Evolutionary conservation across 1,139 yeast species (phyloP).

Genomic region (Protomyces gravidus): DNA sequence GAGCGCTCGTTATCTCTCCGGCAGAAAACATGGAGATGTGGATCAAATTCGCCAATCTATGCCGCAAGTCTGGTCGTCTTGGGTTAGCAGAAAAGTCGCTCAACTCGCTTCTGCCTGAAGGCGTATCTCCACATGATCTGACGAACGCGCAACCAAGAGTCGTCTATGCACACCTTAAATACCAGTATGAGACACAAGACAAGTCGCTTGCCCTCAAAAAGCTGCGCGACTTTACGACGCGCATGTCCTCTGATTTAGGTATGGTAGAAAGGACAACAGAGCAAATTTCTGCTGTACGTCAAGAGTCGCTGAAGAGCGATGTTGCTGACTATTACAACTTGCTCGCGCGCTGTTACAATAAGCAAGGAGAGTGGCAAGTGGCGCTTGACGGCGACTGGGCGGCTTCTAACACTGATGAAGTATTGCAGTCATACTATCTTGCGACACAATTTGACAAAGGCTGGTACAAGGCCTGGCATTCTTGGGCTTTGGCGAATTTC

Average conservation of each 20-base stretch:
- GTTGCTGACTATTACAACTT: conserved; percentile 77
- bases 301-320: conserved; percentile 26
- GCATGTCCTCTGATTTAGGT: conserved; percentile 84
- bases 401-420: conserved; percentile 56
- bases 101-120: conserved; percentile 56
- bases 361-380: conserved; percentile 98
- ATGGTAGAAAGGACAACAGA: conserved; percentile 48
- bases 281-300: conserved; percentile 15
- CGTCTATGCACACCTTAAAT: conserved; percentile 92
- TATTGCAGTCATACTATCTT: conserved; percentile 81
- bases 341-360: conserved; percentile 87
- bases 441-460: conserved; percentile 90
- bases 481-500: conserved; percentile 97
- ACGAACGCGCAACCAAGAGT: conserved; percentile 59
- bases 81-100: conserved; percentile 90
- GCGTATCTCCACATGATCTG: conserved; percentile 37
- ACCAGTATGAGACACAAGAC: conserved; percentile 95
- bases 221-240: conserved; percentile 80
- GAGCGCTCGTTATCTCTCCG: conserved; percentile 90
- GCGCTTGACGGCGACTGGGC: conserved; percentile 76
- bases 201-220: conserved; percentile 81
- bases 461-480: conserved; percentile 99
- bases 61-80: conserved; percentile 87
- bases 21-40: conserved; percentile 97
- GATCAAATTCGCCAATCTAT: conserved; percentile 94